Evolutionary conservation across 2,329 filamentous ascomycete species (phyloP), one percentile per base, ranked within the genome.

Genomic region (Dothistroma pini): DNA sequence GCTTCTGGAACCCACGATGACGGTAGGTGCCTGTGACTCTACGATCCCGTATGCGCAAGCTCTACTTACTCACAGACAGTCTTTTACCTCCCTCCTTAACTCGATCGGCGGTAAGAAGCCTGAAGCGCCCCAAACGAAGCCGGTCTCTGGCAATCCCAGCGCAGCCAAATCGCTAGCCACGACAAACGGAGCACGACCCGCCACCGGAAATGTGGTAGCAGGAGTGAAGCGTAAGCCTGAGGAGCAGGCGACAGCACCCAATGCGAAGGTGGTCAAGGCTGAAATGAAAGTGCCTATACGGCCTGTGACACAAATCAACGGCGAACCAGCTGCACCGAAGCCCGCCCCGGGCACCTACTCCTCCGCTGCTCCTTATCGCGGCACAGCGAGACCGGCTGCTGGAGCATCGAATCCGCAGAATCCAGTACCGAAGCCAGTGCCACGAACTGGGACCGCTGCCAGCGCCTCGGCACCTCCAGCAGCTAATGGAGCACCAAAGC

Each of bases 191-290:
- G 57, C 61, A 25, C 64, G 64, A 49, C 64, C 65, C n/a, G 61
- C 60, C 11, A 50, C 69, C 5, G 69, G 58, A 57, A 69, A 71
- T 64, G 64, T 68, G 1, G 66, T 67, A 25, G 67, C 71, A 51
- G 69, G 70, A 31, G 62, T 72, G 49, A 73, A 75, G 66, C 67
- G 74, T 54, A 74, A 73, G 58, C 65, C 73, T 66, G 71, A 79
- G 59, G 70, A 75, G 66, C 66, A 69, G 56, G 75, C 74, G 32
- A 68, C 73, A 56, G 63, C 68, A 51, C 65, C 72, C 9, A 71
- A 71, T 60, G 58, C 72, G 31, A 77, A 76, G 58, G 70, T 72
- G 2, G 55, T 64, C 19, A 69, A 61, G 58, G 68, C 66, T 21
- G 68, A 72, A 69, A 60, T 69, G 25, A 69, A 67, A 49, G 63